Conservation (phyloP, 768 basidiomycete species). For the Leucogyrophana mollusca region DNA sequence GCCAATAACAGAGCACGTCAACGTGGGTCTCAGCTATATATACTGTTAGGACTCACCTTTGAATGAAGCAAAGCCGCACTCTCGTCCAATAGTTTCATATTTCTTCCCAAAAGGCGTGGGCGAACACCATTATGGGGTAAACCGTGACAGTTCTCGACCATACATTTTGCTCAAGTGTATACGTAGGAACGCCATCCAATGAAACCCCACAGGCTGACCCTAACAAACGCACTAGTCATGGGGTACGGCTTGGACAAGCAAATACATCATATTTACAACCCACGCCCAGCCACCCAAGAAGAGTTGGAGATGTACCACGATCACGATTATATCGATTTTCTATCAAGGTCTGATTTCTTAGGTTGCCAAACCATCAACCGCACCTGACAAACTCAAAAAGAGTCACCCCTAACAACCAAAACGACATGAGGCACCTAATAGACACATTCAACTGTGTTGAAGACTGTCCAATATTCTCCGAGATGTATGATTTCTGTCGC, state of each 20-base stretch:
- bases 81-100: conserved; percentile 87
- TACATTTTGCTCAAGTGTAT: conserved; percentile 4
- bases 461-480: conserved; percentile 94
- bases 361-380: neutral
- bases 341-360: conserved; percentile 68
- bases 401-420: conserved; percentile 76
- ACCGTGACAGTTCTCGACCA: conserved; percentile 19
- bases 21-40: conserved; percentile 46
- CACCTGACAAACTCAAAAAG: conserved; percentile 38
- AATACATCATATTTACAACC: conserved; percentile 90
- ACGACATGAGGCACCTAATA: conserved; percentile 72
- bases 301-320: conserved; percentile 94
- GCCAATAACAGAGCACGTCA: conserved; percentile 76
- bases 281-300: conserved; percentile 81
- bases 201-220: conserved; percentile 95
- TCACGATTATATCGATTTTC: conserved; percentile 92
- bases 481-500: conserved; percentile 91
- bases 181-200: conserved; percentile 94
- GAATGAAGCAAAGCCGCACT: conserved; percentile 27
- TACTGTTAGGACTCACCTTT: conserved; percentile 8
- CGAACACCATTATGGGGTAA: conserved; percentile 93
- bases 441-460: conserved; percentile 93
- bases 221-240: conserved; percentile 94
- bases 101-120: conserved; percentile 95
- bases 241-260: conserved; percentile 96